Base-by-base conservation (phyloP, 2,329 filamentous ascomycete genomes). In the Neonectria ditissima region DNA sequence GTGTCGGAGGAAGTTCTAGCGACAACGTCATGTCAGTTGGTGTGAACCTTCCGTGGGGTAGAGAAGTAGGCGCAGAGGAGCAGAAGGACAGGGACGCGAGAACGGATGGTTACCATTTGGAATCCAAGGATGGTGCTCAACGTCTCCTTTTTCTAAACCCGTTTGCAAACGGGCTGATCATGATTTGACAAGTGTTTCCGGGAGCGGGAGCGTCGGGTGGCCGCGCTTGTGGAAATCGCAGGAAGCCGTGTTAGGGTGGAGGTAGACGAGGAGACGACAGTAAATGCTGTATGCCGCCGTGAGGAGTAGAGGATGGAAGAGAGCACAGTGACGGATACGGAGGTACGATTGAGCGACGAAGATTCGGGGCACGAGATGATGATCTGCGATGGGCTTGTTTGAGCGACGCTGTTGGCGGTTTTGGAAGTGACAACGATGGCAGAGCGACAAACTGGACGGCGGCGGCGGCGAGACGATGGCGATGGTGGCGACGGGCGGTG, bases 141-240 rank as follows among this genome's bases (percentile, higher is more conserved):
- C 68, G 65, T 71, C 72, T 65, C 55, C 68, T 55, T 55, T 71
- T 74, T 65, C 58, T 70, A 44, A 65, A 69, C 30, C 70, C 65
- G 34, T 70, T 52, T 34, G 68, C 63, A 43, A 62, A 60, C 44
- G 56, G 50, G 20, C 62, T 55, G 59, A 62, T 66, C 72, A 73
- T 74, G 66, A 47, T 70, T 73, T 53, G 63, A 54, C 53, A 55
- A 39, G 62, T 57, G 48, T 34, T 47, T 63, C 41, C 50, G 55
- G 28, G 47, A 43, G 34, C 28, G 26, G 47, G 34, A 53, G 55
- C 28, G 43, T 22, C 41, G 24, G 52, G 50, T 22, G 28, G 50
- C 54, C 39, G 54, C 50, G 64, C 64, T 62, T 56, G 60, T 45
- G 55, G 41, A 43, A 51, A 60, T 57, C 22, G 55, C 30, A 30